Evolutionary conservation across 345 rosid species (phyloP).

Genomic region (Clarkia xantiana): DNA sequence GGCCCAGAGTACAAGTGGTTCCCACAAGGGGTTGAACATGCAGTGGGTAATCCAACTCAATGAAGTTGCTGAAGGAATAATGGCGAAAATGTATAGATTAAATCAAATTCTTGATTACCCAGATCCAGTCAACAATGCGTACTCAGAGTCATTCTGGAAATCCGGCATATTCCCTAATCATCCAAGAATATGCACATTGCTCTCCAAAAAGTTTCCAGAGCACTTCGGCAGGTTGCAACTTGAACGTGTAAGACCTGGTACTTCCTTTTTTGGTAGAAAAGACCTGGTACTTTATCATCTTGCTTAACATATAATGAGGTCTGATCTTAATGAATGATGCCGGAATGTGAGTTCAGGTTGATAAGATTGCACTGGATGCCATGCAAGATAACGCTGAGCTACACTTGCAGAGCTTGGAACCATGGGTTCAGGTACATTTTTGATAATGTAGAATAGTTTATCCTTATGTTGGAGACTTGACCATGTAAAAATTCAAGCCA

Average conservation of each 20-base stretch:
- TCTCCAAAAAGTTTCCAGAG: constrained; percentile 91
- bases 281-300: constrained; percentile 13
- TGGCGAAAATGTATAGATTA: constrained; percentile 92
- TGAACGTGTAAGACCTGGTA: constrained; percentile 59
- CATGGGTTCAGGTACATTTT: constrained; percentile 74
- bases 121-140: constrained; percentile 56
- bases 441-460: not conserved
- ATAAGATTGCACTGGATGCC: constrained; percentile 78
- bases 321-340: not conserved
- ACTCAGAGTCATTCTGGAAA: constrained; percentile 90
- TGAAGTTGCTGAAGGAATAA: constrained; percentile 88
- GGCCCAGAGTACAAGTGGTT: constrained; percentile 42
- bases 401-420: constrained; percentile 89
- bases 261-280: no score
- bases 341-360: constrained; percentile 39
- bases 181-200: constrained; percentile 74
- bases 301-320: not conserved
- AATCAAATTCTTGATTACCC: constrained; percentile 92
- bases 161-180: constrained; percentile 76
- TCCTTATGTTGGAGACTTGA: not conserved
- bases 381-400: constrained; percentile 74
- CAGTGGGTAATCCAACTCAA: constrained; percentile 84
- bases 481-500: no score
- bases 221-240: constrained; percentile 90
- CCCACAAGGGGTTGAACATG: constrained; percentile 78